These are phyloP conservation scores for Coniochaeta prunicola DNA, from an alignment of 2,329 filamentous ascomycete species.

Conservation along the genomic window DNA sequence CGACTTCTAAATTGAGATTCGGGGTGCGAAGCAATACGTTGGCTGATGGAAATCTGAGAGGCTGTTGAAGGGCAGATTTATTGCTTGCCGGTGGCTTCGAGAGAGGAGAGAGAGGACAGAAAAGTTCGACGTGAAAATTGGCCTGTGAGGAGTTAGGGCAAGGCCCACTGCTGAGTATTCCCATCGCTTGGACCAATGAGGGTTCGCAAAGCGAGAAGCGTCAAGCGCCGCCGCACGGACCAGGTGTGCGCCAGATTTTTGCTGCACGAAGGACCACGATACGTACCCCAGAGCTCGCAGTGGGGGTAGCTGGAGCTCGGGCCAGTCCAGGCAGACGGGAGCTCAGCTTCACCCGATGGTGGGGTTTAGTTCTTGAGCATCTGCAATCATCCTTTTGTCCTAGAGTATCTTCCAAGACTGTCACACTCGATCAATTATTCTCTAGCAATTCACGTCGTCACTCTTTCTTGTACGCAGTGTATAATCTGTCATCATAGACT, in stretches of 20 bases:
- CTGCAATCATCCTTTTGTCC: neutral
- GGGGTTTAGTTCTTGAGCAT: neutral
- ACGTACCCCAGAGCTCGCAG: neutral
- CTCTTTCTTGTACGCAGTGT: no score
- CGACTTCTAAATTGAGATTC: neutral
- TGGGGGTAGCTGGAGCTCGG: conserved; percentile 3
- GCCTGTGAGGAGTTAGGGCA: conserved; percentile 22
- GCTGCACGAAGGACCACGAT: no score
- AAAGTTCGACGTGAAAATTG: conserved; percentile 36
- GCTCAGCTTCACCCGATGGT: neutral
- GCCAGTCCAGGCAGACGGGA: neutral
- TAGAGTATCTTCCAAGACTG: neutral
- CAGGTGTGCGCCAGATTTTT: neutral
- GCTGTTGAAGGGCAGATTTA: conserved; percentile 34
- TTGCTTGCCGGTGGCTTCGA: conserved; percentile 41
- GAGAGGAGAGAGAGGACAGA: conserved; percentile 35
- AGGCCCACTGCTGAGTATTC: conserved; percentile 2
- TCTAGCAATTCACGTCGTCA: no score
- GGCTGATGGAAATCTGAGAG: conserved; percentile 42
- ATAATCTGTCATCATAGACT: no score
- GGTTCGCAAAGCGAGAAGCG: neutral
- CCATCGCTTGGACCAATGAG: neutral
- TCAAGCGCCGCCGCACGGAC: neutral
- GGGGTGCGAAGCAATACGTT: conserved; percentile 16
- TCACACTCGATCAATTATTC: no score